phyloP scores from a whole-genome alignment of 768 basidiomycete species.

The Dictyophora rubrovolvata region DNA sequence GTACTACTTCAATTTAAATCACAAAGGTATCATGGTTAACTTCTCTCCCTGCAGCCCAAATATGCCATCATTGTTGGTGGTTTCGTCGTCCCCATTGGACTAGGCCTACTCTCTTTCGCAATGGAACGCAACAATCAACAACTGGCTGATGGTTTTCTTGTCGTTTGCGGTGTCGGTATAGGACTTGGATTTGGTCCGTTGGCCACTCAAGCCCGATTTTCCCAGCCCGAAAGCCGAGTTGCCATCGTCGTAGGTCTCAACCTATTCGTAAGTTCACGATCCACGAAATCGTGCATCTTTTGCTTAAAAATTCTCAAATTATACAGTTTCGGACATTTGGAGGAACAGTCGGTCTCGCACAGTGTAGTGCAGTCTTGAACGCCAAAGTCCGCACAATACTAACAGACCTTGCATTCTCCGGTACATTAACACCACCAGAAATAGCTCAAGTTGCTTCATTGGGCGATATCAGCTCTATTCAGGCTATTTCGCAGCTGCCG shows the following conservation, averaged over 20 bases:
- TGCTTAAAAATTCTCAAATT: neutral
- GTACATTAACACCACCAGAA: slow-evolving; percentile 22
- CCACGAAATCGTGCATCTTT: neutral
- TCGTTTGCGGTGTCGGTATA: slow-evolving; percentile 33
- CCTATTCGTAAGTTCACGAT: slow-evolving; percentile 32
- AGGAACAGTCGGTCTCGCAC: slow-evolving; percentile 45
- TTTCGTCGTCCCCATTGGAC: slow-evolving; percentile 26
- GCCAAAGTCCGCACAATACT: slow-evolving; percentile 31
- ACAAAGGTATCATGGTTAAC: neutral
- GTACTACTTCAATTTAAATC: slow-evolving; percentile 13
- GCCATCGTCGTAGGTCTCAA: slow-evolving; percentile 34
- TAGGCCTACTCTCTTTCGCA: slow-evolving; percentile 34
- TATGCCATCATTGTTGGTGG: slow-evolving; percentile 31
- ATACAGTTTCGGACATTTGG: slow-evolving; percentile 38
- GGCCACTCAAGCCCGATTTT: slow-evolving; percentile 36
- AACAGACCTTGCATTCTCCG: slow-evolving; percentile 16
- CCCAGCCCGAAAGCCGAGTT: slow-evolving; percentile 27
- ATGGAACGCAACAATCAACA: slow-evolving; percentile 27
- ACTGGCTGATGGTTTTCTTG: slow-evolving; percentile 28
- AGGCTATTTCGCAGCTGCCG: slow-evolving; percentile 29
- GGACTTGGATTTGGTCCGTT: slow-evolving; percentile 31
- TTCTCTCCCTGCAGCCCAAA: slow-evolving; percentile 24
- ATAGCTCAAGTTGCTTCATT: slow-evolving; percentile 17
- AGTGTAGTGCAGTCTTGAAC: slow-evolving; percentile 39
- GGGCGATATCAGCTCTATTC: slow-evolving; percentile 24